Percentiles rank a stretch among this genome's conserved stretches.
phyloP scores from a whole-genome alignment of 2,329 filamentous ascomycete genomes.

The Nigrospora osmanthi region DNA sequence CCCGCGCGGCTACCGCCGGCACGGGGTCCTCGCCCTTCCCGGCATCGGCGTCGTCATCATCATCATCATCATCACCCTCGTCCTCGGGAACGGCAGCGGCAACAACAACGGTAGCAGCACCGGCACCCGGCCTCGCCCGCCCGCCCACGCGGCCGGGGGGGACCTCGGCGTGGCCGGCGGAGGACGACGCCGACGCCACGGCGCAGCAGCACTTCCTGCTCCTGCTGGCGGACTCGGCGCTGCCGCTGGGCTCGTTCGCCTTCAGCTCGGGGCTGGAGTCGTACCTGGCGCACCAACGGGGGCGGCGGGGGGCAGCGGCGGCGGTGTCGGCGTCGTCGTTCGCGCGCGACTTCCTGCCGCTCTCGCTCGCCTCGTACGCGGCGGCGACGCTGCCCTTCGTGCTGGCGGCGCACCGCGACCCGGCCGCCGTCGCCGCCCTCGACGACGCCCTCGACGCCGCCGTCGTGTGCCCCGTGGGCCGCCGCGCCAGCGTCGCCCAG shows the following conservation, averaged over 20 bases:
- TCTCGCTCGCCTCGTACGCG: slow-evolving; percentile 65
- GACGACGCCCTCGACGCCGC: slow-evolving; percentile 73
- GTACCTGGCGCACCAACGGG: slow-evolving; percentile 61
- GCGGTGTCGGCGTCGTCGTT: slow-evolving; percentile 38
- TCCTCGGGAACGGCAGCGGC: background rate
- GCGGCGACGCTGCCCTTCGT: slow-evolving; percentile 69
- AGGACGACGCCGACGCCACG: no score
- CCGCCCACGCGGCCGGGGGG: no score
- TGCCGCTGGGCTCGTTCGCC: slow-evolving; percentile 79
- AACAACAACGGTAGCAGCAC: background rate
- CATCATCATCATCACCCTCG: background rate
- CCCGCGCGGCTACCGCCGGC: background rate
- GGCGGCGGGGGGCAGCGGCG: slow-evolving; percentile 3
- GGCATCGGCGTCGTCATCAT: no score
- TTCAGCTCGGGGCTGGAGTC: slow-evolving; percentile 80
- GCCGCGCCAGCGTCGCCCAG: slow-evolving; percentile 67
- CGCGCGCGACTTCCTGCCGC: slow-evolving; percentile 52
- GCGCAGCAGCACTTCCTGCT: slow-evolving; percentile 59
- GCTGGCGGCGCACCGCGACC: slow-evolving; percentile 55
- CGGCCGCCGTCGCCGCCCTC: slow-evolving; percentile 41
- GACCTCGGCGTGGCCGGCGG: no score
- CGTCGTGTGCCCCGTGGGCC: slow-evolving; percentile 70
- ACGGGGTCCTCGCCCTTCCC: slow-evolving; percentile 2
- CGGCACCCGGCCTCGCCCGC: no score
- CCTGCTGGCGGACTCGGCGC: slow-evolving; percentile 71